Conservation (phyloP, 2,329 filamentous ascomycete genomes). For the Fusarium domesticum region DNA sequence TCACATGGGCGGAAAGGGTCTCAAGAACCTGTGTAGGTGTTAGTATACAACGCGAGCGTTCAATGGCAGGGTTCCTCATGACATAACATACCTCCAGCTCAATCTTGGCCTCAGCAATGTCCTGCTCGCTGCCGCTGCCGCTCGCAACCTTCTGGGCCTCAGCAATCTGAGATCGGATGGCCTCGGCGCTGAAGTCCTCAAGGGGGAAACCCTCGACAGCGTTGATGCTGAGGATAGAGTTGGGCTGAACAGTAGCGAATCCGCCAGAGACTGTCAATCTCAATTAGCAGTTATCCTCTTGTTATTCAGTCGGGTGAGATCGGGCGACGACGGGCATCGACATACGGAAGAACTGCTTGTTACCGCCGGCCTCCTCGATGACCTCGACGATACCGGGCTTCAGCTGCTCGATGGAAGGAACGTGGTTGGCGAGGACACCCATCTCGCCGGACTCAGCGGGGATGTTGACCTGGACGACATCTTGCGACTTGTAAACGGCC, state of each 20-base stretch:
- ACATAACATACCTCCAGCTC: slow-evolving; percentile 76
- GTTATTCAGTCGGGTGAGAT: slow-evolving; percentile 2
- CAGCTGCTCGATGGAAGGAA: slow-evolving; percentile 97
- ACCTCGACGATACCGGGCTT: slow-evolving; percentile 95
- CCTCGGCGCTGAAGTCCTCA: slow-evolving; percentile 93
- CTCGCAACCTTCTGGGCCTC: slow-evolving; percentile 94
- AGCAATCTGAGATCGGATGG: slow-evolving; percentile 82
- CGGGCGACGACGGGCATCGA: slow-evolving; percentile 31
- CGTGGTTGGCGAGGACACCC: slow-evolving; percentile 99
- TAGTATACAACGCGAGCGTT: slow-evolving; percentile 29
- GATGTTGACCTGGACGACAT: slow-evolving; percentile 94
- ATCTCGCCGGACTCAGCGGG: slow-evolving; percentile 97
- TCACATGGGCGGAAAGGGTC: slow-evolving; percentile 75
- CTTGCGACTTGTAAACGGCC: slow-evolving; percentile 67
- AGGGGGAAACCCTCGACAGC: slow-evolving; percentile 92
- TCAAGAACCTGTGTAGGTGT: slow-evolving; percentile 66
- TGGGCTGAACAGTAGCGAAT: slow-evolving; percentile 94
- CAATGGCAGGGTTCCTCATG: slow-evolving; percentile 2
- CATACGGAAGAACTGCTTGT: slow-evolving; percentile 99
- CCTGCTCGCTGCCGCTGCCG: slow-evolving; percentile 90
- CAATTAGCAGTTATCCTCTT: slow-evolving; percentile 19
- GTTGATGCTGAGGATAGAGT: slow-evolving; percentile 95
- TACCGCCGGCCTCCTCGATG: slow-evolving; percentile 82
- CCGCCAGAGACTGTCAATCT: slow-evolving; percentile 78
- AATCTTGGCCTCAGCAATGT: slow-evolving; percentile 98